Conservation (phyloP, 2,329 filamentous ascomycete species). For the Dactylella cylindrospora region DNA sequence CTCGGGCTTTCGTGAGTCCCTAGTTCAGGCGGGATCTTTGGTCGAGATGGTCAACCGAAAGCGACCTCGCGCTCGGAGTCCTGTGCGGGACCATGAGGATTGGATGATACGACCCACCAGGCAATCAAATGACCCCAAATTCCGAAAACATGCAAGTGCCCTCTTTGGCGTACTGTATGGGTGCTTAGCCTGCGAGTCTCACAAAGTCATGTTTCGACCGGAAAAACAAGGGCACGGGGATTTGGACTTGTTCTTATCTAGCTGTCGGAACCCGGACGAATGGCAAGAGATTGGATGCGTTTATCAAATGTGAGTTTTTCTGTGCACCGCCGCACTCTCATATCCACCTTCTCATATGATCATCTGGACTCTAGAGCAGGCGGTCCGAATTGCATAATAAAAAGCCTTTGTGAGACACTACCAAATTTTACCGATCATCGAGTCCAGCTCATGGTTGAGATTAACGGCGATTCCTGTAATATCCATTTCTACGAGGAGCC, state of each 20-base stretch:
- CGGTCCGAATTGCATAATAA: too few relatives aligned
- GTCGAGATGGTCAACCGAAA: too few relatives aligned
- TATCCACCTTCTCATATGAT: neutral
- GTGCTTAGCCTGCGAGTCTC: neutral
- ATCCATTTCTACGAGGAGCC: neutral
- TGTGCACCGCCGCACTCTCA: neutral
- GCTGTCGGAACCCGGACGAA: neutral
- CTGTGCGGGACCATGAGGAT: too few relatives aligned
- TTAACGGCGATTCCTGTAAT: neutral
- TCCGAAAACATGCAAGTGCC: neutral
- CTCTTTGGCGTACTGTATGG: neutral
- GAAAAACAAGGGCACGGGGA: neutral
- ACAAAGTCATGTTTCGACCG: conserved; percentile 1
- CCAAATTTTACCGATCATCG: neutral
- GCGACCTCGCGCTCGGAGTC: too few relatives aligned
- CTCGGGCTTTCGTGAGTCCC: neutral
- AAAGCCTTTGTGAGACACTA: neutral
- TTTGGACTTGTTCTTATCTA: conserved; percentile 4
- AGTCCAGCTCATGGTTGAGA: conserved; percentile 1
- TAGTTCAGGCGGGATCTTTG: neutral
- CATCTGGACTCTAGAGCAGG: too few relatives aligned
- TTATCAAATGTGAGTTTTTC: neutral
- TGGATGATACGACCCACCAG: too few relatives aligned
- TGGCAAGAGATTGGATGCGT: conserved; percentile 4
- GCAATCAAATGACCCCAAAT: neutral